Evolutionary conservation across 1,139 yeast genomes (phyloP).

Genomic region (Sugiyamaella novakii): DNA sequence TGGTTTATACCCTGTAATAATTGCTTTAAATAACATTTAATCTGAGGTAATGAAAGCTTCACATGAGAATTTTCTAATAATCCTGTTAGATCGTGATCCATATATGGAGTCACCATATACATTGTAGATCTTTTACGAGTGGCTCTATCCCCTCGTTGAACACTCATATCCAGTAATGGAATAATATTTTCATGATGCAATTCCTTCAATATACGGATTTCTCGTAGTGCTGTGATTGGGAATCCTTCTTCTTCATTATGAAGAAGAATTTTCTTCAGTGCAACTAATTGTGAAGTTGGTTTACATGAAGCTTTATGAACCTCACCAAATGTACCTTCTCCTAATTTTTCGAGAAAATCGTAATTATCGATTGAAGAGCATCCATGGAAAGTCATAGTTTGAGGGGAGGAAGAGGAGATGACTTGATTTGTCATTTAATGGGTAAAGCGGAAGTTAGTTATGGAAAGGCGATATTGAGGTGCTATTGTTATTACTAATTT

Average conservation of each 20-base stretch:
- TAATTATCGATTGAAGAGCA: slow-evolving; percentile 20
- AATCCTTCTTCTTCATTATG: slow-evolving; percentile 89
- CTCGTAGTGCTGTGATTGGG: slow-evolving; percentile 94
- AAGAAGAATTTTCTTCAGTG: slow-evolving; percentile 79
- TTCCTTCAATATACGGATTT: slow-evolving; percentile 77
- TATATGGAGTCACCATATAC: slow-evolving; percentile 90
- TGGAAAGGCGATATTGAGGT: slow-evolving; percentile 23
- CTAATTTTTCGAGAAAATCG: slow-evolving; percentile 58
- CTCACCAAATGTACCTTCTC: slow-evolving; percentile 89
- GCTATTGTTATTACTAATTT: slow-evolving; percentile 31
- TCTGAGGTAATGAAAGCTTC: slow-evolving; percentile 60
- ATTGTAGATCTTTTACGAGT: slow-evolving; percentile 48
- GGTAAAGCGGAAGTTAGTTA: not conserved
- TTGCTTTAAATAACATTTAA: slow-evolving; percentile 83
- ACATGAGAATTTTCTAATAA: slow-evolving; percentile 84
- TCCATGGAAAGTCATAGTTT: slow-evolving; percentile 7
- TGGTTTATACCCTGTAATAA: slow-evolving; percentile 77
- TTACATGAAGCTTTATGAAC: slow-evolving; percentile 71
- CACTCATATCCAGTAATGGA: slow-evolving; percentile 79
- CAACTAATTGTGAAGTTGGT: slow-evolving; percentile 61
- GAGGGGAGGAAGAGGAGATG: not conserved
- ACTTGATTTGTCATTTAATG: slow-evolving; percentile 5
- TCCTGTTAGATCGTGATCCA: slow-evolving; percentile 93
- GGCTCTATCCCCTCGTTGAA: slow-evolving; percentile 50
- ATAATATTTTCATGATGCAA: slow-evolving; percentile 72